phyloP scores from a whole-genome alignment of 2,329 filamentous ascomycete genomes.

The Aureobasidium sp. region DNA sequence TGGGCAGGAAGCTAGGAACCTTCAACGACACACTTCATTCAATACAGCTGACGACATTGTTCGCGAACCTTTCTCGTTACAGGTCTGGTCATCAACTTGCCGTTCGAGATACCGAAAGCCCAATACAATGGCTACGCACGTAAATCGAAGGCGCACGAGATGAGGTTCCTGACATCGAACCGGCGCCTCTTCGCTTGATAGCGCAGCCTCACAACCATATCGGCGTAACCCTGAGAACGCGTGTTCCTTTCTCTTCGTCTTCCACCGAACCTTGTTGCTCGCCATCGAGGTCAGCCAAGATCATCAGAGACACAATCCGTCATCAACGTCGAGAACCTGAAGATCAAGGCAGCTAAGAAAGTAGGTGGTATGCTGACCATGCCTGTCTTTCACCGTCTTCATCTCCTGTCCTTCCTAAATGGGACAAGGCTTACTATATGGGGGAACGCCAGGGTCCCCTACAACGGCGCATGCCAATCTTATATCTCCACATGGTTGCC shows the following conservation, averaged over 20 bases:
- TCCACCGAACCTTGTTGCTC: neutral
- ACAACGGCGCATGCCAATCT: slow-evolving; percentile 1
- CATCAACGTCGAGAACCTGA: neutral
- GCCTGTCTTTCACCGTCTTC: neutral
- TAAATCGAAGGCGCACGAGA: neutral
- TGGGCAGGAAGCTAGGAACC: no score
- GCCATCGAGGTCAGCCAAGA: neutral
- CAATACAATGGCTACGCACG: neutral
- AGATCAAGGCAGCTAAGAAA: neutral
- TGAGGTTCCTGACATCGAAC: neutral
- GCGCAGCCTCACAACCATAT: neutral
- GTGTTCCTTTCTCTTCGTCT: neutral
- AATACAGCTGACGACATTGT: no score
- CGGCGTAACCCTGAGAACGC: neutral
- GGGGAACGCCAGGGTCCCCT: neutral
- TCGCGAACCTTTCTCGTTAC: no score
- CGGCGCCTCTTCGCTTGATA: slow-evolving; percentile 4
- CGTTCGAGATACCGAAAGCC: no score
- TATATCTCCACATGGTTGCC: neutral
- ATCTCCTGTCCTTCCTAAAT: neutral
- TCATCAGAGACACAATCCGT: neutral
- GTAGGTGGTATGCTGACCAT: neutral
- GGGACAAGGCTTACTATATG: neutral
- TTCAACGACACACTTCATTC: no score
- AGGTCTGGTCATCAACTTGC: no score